Evolutionary conservation across 805 yeast genomes (phyloP), one percentile per base, ranked within the genome.

Genomic region (Cyberlindnera veronae): DNA sequence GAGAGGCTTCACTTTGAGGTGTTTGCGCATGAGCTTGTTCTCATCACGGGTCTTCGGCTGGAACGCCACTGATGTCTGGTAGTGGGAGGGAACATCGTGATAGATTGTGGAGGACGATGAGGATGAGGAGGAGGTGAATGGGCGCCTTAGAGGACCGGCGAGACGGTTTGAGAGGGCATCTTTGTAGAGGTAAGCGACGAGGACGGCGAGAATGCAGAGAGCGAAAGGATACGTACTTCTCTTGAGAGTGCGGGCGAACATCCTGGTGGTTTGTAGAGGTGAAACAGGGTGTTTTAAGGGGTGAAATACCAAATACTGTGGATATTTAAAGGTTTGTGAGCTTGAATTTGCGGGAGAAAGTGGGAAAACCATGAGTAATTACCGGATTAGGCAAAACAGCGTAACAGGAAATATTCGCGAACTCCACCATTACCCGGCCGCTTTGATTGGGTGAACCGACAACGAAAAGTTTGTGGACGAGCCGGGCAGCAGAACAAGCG

Each of bases 31-130:
- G 47, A 79, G 61, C 45, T 68, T 45, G 60, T 73, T 41, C 42
- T 74, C 72, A 35, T 72, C 79, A 40, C 93, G 64, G 52, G 78
- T 81, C 55, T 85, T 85, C 4, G 93, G 86, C 55, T 79, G 84
- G 57, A 70, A 85, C 1, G 89, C 84, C 14, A 84, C 85, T 0
- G 87, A 76, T 12, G 80, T 66, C 24, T 76, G 67, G 56, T 76
- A 81, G 24, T 69, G 66, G 35, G 68, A 57, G 26, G 52, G 55
- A 19, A 49, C 48, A 39, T 46, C 51, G 39, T 32, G 37, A n/a
- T 29, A n/a, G n/a, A n/a, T n/a, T n/a, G n/a, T 29, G 6, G 19
- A 9, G 6, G 36, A 9, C 16, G 36, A 37, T n/a, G 42, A 31
- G 38, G 32, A 46, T 30, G 45, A 37, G 19, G 59, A 45, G 2